Conservation (phyloP, 495 filamentous ascomycete species). For the Aspergillus baeticus region DNA sequence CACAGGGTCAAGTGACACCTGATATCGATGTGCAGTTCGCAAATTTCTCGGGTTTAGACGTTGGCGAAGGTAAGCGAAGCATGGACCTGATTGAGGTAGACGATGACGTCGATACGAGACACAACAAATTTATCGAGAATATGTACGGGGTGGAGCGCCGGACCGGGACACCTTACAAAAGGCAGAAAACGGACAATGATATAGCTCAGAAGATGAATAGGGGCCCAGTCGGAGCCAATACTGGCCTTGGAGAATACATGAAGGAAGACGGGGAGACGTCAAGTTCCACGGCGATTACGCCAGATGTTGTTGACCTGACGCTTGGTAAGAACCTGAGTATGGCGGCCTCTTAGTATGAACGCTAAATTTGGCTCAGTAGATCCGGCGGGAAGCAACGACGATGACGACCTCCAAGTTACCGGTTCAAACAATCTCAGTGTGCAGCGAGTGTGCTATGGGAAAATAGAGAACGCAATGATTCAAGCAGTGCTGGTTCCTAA, state of each 20-base stretch:
- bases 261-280: conserved; percentile 51
- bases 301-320: conserved; percentile 65
- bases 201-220: conserved; percentile 39
- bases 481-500: conserved; percentile 68
- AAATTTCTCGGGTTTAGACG: conserved; percentile 19
- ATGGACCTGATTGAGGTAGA: conserved; percentile 28
- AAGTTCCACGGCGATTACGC: conserved; percentile 19
- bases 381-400: conserved; percentile 26
- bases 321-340: conserved; percentile 35
- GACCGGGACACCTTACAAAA: conserved; percentile 60
- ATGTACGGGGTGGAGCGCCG: conserved; percentile 72
- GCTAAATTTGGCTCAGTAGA: conserved; percentile 17
- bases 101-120: conserved; percentile 15
- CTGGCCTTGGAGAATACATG: conserved; percentile 62
- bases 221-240: conserved; percentile 45
- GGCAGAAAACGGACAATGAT: conserved; percentile 52
- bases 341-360: background rate
- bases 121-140: conserved; percentile 56
- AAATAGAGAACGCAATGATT: conserved; percentile 66
- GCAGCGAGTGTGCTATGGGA: conserved; percentile 83
- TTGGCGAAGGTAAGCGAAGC: conserved; percentile 30
- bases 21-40: conserved; percentile 31
- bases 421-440: conserved; percentile 41
- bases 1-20: conserved; percentile 8
- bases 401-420: conserved; percentile 45